Base-by-base conservation (phyloP, 805 yeast species). In the Candida ponderosae region DNA sequence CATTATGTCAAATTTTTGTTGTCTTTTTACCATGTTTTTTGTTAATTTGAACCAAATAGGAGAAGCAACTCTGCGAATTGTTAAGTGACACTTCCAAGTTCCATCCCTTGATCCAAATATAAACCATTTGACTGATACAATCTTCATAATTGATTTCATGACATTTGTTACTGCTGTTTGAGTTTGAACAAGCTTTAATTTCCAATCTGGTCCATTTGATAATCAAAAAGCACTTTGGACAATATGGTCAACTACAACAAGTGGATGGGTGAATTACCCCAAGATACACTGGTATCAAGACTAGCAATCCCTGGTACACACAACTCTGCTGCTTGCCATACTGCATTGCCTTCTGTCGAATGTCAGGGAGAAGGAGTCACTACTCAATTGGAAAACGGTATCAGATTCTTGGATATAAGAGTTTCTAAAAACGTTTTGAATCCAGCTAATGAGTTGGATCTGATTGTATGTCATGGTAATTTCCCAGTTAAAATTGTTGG, bases 291-390 rank as follows among this genome's bases (percentile, higher is more conserved):
- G 30, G 42, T 83, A 27, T 65, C 81, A 4, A 60, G 68, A 39
- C 64, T 83, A 36, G 65, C 89, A 0, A 64, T 83, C 36, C 88
- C 90, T 9, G 93, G 93, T n/a, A 82, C 90, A n/a, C 93, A 83
- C 61, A 82, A 83, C 54, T 70, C 85, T 31, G 86, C 82, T 13
- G 90, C 90, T 6, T 76, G 72, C 47, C 79, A 79, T 53, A 62
- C 71, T 7, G 81, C 89, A 2, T 46, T 81, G 33, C 90, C 90
- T 21, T 75, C 86, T 0, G 89, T 83, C 23, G 81, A 77, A 53
- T 83, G 93, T 55, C 93, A 83, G 56, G 81, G 76, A 15, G 72
- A 65, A 7, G 57, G 75, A 1, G 66, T 83, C 35, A 57, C 68
- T 3, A 74, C 72, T 3, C 93, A 83, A 57, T 70, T 83, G 61